A percentile compares a stretch with the other conserved stretches of the same genome.
phyloP scores from a whole-genome alignment of 108 stramenopile genomes.

The Nannochloropsis salina region DNA sequence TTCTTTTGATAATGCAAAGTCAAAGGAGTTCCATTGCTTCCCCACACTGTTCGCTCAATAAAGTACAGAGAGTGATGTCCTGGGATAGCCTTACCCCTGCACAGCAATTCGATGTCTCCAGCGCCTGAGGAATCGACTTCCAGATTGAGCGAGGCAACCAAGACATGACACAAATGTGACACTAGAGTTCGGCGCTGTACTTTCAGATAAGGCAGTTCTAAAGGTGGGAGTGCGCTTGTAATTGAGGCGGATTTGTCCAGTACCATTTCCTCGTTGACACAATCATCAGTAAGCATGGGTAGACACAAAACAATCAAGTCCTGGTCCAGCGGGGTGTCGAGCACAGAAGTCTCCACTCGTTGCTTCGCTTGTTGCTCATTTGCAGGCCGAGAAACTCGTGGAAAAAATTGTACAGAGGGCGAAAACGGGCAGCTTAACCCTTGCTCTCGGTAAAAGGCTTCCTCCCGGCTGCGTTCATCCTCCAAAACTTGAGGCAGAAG shows the following conservation, averaged over 20 bases:
- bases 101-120: background rate
- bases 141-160: background rate
- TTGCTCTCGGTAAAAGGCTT: background rate
- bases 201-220: background rate
- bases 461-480: background rate
- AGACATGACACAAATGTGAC: background rate
- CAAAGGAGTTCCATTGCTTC: background rate
- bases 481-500: conserved; percentile 6
- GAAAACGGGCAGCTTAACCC: background rate
- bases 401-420: background rate
- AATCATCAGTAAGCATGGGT: background rate
- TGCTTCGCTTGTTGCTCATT: background rate
- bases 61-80: background rate
- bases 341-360: background rate
- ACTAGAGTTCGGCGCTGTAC: background rate
- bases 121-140: background rate
- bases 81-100: background rate
- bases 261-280: background rate
- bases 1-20: conserved; percentile 5
- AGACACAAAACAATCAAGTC: conserved; percentile 15
- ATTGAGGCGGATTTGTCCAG: background rate
- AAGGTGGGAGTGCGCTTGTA: background rate
- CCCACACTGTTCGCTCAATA: background rate
- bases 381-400: background rate
- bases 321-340: background rate